Percentiles rank a stretch among this genome's conserved stretches.
phyloP scores from a whole-genome alignment of 345 rosid genomes.

The Boechera divaricarpa region DNA sequence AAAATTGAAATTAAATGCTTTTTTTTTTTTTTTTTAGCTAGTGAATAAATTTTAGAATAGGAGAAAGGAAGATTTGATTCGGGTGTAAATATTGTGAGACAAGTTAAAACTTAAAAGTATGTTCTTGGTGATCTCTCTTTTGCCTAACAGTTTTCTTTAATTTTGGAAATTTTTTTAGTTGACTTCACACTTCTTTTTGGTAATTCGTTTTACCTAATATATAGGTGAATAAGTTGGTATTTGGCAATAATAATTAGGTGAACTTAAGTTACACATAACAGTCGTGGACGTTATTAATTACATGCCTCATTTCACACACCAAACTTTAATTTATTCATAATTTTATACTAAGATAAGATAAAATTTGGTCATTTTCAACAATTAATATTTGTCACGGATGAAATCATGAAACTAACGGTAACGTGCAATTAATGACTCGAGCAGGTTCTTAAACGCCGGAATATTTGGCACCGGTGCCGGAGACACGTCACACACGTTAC shows the following conservation, averaged over 20 bases:
- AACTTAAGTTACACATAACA: conserved; percentile 20
- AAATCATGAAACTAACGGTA: background rate
- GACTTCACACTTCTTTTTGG: background rate
- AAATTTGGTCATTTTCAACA: background rate
- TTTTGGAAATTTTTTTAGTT: background rate
- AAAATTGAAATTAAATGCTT: background rate
- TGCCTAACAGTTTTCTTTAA: background rate
- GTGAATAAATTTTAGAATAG: background rate
- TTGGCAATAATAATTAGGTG: conserved; percentile 24
- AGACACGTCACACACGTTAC: conserved; percentile 61
- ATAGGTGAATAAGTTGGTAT: conserved; percentile 10
- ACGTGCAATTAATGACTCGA: conserved; percentile 13
- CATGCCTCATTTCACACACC: conserved; percentile 9
- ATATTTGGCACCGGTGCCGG: conserved; percentile 56
- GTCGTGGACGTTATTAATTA: conserved; percentile 6
- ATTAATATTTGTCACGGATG: background rate
- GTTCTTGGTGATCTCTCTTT: conserved; percentile 29
- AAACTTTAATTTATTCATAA: background rate
- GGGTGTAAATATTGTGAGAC: conserved; percentile 9
- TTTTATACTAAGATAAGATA: background rate
- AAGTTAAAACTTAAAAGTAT: conserved; percentile 13
- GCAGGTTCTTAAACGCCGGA: conserved; percentile 78
- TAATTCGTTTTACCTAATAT: conserved; percentile 8
- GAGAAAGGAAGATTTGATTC: background rate
- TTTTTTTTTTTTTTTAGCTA: background rate